phyloP scores from a whole-genome alignment of 2,329 filamentous ascomycete species.

The Scytalidium lignicola region DNA sequence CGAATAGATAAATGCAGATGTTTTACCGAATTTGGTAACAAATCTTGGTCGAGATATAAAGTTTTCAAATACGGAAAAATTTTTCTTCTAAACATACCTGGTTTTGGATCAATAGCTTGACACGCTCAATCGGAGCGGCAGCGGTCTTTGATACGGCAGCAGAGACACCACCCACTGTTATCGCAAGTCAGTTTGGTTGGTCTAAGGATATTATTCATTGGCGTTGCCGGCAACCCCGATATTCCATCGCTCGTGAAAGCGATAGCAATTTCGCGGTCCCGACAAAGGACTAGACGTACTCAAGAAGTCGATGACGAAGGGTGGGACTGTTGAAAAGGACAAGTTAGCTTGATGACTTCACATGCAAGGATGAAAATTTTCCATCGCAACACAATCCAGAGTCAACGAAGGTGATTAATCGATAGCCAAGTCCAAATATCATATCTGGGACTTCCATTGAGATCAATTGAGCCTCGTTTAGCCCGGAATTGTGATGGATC shows the following conservation, averaged over 20 bases:
- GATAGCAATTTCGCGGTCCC: slow-evolving; percentile 6
- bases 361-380: slow-evolving; percentile 12
- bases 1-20: background rate
- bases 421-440: slow-evolving; percentile 4
- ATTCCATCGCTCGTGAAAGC: slow-evolving; percentile 10
- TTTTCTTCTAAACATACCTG: slow-evolving; percentile 66
- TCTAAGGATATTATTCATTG: slow-evolving; percentile 2
- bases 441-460: slow-evolving; percentile 20
- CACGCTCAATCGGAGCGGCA: slow-evolving; percentile 99
- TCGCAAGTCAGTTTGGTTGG: slow-evolving; percentile 24
- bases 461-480: slow-evolving; percentile 12
- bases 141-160: slow-evolving; percentile 99
- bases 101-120: slow-evolving; percentile 99
- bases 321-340: slow-evolving; percentile 43
- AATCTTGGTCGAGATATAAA: background rate
- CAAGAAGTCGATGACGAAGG: slow-evolving; percentile 97
- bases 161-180: slow-evolving; percentile 96
- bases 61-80: background rate
- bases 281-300: slow-evolving; percentile 62
- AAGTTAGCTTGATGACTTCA: slow-evolving; percentile 18
- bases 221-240: slow-evolving; percentile 1
- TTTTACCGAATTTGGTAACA: background rate
- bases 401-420: slow-evolving; percentile 10
- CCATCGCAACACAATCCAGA: slow-evolving; percentile 16
- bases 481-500: slow-evolving; percentile 13